Base-by-base conservation (phyloP, 1,139 yeast species). In the Saccharomyces pastorianus region DNA sequence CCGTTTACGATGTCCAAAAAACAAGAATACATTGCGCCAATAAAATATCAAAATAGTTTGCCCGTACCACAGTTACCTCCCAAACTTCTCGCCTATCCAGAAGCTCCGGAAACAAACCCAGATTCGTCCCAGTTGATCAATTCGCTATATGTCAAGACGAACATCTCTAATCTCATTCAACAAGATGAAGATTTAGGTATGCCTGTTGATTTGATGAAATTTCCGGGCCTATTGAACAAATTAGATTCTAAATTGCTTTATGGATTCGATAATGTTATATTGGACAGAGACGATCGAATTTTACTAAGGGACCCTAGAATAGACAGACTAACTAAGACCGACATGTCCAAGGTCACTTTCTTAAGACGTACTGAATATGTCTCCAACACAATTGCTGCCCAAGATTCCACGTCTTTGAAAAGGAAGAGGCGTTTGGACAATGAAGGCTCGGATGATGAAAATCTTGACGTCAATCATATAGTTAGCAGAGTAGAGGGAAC, bases 1-100 rank as follows among this genome's bases (percentile, higher is more conserved):
- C 17, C 14, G 27, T 26, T 14, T 4, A 52, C 23, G 47, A 73
- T 74, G 77, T 71, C 76, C 2, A 71, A 67, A 60, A 82, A 89
- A 68, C 96, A 91, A 71, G 97, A 90, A 62, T 91, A 86, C 67
- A 85, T 93, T 56, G 95, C 96, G 54, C 85, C 88, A 63, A 82
- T 88, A 54, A 81, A 96, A 65, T 93, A 90, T 69, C 82, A 83
- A 58, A 93, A 93, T 68, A 88, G 83, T 64, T 76, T 93, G 32
- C 99, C 99, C n/a, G 93, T 97, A 1, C 98, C 99, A 9, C 88
- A 95, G 26, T 78, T 95, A 59, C 90, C 96, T 53, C 98, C 99
- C 26, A 89, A 88, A 70, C 77, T 90, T 56, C 71, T 93, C 55
- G 80, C 84, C 55, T 78, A 81, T 60, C 68, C 77, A 17, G 70